A percentile compares a stretch with the other conserved stretches of the same genome.
Conservation (phyloP, 331 rosid genomes). For the Acacia concinna region DNA sequence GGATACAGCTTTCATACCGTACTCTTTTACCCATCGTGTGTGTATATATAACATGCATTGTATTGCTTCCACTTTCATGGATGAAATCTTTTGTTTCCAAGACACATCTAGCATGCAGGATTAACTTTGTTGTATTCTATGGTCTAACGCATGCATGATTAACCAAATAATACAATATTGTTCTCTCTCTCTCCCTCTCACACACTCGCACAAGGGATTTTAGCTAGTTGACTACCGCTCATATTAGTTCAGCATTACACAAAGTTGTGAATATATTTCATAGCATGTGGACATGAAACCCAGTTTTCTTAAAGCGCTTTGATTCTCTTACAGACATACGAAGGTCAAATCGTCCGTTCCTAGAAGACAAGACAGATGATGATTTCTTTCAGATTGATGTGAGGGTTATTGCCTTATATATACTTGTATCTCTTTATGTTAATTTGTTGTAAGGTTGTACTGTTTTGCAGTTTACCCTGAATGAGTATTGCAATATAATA, state of each 20-base stretch:
- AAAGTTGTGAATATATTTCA: conserved; percentile 1
- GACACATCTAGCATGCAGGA: neutral
- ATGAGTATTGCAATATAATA: conserved; percentile 21
- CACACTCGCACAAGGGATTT: neutral
- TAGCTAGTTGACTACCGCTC: neutral
- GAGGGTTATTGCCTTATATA: conserved; percentile 27
- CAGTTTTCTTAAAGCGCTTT: neutral
- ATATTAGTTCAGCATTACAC: neutral
- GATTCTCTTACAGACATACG: conserved; percentile 67
- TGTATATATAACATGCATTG: neutral
- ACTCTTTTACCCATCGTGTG: neutral
- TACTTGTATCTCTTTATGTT: conserved; percentile 3
- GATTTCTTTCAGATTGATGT: conserved; percentile 96
- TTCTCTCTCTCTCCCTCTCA: neutral
- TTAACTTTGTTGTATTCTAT: neutral
- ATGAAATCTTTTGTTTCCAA: neutral
- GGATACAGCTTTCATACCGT: neutral
- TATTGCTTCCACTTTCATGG: conserved; percentile 9
- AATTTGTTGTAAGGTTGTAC: neutral
- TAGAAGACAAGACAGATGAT: conserved; percentile 80
- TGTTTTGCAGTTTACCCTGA: conserved; percentile 7
- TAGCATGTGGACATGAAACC: neutral
- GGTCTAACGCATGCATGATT: neutral
- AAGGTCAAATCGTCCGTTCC: conserved; percentile 85
- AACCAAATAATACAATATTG: neutral